Conservation (phyloP, 306 rosid genomes). For the Pyrus communis region DNA sequence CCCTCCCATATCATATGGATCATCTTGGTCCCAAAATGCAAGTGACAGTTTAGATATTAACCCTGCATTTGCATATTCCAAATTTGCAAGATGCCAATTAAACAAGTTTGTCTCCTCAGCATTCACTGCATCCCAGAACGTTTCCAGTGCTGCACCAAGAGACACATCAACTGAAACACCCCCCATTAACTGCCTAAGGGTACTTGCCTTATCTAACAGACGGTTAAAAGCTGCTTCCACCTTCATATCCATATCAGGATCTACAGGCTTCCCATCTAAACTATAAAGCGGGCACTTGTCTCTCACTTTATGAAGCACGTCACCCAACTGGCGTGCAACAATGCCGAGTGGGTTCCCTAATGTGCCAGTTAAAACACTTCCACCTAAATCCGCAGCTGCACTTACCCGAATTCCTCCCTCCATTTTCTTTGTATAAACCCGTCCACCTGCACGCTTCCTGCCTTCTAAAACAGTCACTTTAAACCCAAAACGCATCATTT, state of each 20-base stretch:
- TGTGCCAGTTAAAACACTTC: conserved; percentile 95
- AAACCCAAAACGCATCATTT: conserved; percentile 79
- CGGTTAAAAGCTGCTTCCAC: conserved; percentile 80
- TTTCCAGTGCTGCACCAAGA: conserved; percentile 91
- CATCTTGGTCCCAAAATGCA: conserved; percentile 99
- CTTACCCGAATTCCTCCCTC: conserved; percentile 76
- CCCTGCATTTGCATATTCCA: conserved; percentile 94
- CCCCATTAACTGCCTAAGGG: conserved; percentile 85
- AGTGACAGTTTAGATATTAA: conserved; percentile 75
- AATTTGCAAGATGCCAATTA: conserved; percentile 96
- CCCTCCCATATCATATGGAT: conserved; percentile 97
- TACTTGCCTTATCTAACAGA: conserved; percentile 79
- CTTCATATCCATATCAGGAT: conserved; percentile 71
- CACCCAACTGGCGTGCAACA: conserved; percentile 75
- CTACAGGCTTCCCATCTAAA: conserved; percentile 74
- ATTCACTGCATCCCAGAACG: conserved; percentile 65
- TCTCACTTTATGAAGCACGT: conserved; percentile 75
- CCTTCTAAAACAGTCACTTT: conserved; percentile 84
- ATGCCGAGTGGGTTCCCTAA: conserved; percentile 90
- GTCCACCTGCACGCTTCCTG: conserved; percentile 79
- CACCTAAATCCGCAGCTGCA: conserved; percentile 96
- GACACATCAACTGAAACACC: conserved; percentile 92
- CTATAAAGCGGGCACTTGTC: conserved; percentile 83
- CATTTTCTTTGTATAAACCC: conserved; percentile 90
- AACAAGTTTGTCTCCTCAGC: conserved; percentile 84